Evolutionary conservation across 805 yeast genomes (phyloP), one percentile per base, ranked within the genome.

Genomic region (Nakazawaea peltata): DNA sequence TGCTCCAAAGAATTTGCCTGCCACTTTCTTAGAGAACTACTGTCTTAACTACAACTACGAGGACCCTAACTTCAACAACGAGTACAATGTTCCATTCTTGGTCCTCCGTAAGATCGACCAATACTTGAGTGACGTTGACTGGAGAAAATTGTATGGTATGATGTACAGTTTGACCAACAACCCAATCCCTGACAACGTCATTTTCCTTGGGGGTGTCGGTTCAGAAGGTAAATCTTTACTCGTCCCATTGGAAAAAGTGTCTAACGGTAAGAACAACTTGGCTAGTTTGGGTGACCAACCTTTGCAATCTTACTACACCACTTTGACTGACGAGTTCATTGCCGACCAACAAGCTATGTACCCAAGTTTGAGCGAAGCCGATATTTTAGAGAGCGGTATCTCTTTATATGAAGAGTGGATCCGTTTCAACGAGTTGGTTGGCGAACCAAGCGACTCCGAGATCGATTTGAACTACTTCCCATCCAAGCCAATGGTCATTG

Each of bases 61-160:
- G 19, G 39, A 36, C 18, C 32, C 39, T 4, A 36, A 36, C 19
- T 36, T 36, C 13, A n/a, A 4, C 26, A 37, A 37, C 22, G 41
- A 37, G 17, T 37, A 37, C 22, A 28, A 37, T 23, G 33, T 37
- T 6, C 41, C 41, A 19, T 37, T 37, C 26, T 30, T 33, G 30
- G 21, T 37, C n/a, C n/a, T 25, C 14, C 33, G 37, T 27, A 37
- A 37, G 25, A 32, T 32, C 21, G 41, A 37, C 28, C 32, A 37
- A 17, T 37, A 37, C 19, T 19, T 37, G 12, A 15, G 19, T 4
- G 40, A 32, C 19, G 36, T 37, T 11, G 37, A 37, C 14, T 37
- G 41, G 41, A 28, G 36, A 29, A 30, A 30, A 29, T 37, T 37
- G 28, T 30, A 37, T 17, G 41, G 36, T 19, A 37, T 37, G 41